Evolutionary conservation across 2,329 filamentous ascomycete genomes (phyloP).

Genomic region (Cytospora chrysosperma): DNA sequence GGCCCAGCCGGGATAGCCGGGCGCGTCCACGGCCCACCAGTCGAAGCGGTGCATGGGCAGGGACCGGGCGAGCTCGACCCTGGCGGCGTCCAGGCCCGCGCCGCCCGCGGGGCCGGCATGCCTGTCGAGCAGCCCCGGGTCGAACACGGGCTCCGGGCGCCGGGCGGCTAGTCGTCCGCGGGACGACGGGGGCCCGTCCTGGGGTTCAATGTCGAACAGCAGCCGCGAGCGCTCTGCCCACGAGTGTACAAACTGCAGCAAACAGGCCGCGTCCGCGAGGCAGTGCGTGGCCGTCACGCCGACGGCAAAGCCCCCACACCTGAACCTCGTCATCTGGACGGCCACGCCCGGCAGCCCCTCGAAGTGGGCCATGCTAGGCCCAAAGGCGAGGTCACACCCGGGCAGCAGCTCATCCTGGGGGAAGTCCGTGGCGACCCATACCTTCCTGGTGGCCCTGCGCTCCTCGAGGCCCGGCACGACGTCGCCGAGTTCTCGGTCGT

Average conservation of each 20-base stretch:
- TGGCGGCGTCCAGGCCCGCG: constrained; percentile 29
- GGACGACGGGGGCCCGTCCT: no score
- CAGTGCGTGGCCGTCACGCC: constrained; percentile 43
- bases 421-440: constrained; percentile 37
- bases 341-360: constrained; percentile 34
- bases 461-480: constrained; percentile 33
- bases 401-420: constrained; percentile 37
- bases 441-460: constrained; percentile 27
- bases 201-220: no score
- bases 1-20: constrained; percentile 33
- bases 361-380: constrained; percentile 29
- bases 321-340: constrained; percentile 42
- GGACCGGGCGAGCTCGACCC: constrained; percentile 32
- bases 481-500: constrained; percentile 29
- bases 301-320: constrained; percentile 42
- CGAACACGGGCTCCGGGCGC: constrained; percentile 35
- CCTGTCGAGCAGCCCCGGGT: constrained; percentile 40
- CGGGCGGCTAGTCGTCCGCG: no score
- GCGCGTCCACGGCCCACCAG: constrained; percentile 42
- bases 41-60: constrained; percentile 48
- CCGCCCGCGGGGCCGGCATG: constrained; percentile 31
- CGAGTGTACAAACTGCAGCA: constrained; percentile 43
- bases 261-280: constrained; percentile 43
- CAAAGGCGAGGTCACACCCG: constrained; percentile 35
- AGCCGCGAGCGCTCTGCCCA: constrained; percentile 38